These are phyloP conservation scores for Oryza nivara DNA, from an alignment of 176 grass and related monocot genomes.

Conservation along the genomic window DNA sequence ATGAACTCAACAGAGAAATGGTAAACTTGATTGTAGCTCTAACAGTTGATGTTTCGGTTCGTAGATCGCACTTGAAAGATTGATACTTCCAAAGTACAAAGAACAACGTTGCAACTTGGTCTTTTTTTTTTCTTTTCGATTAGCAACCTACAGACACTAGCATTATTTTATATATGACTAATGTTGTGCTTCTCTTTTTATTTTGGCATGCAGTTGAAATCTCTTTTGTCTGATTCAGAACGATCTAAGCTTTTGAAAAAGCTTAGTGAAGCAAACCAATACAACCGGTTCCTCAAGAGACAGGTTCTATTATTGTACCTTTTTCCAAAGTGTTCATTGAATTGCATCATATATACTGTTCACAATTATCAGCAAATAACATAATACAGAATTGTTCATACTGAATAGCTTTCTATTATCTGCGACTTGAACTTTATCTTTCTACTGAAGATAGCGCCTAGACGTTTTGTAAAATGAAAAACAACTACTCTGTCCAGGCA, in stretches of 20 bases:
- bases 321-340: not conserved
- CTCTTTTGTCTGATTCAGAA: constrained; percentile 80
- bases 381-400: not conserved
- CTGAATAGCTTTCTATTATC: not conserved
- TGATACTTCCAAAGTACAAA: not conserved
- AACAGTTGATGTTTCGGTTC: not conserved
- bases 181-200: constrained; percentile 26
- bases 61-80: not conserved
- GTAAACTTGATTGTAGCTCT: not conserved
- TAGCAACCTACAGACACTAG: not conserved
- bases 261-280: constrained; percentile 98
- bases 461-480: constrained; percentile 13
- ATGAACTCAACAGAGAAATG: not conserved
- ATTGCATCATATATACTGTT: constrained; percentile 17
- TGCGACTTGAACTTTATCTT: not conserved
- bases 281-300: constrained; percentile 90
- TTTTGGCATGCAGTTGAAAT: constrained; percentile 70
- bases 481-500: not conserved
- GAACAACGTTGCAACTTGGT: not conserved
- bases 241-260: constrained; percentile 72
- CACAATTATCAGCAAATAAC: not conserved
- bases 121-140: not conserved
- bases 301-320: constrained; percentile 56
- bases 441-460: constrained; percentile 24
- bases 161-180: constrained; percentile 13